Evolutionary conservation across 2,329 filamentous ascomycete genomes (phyloP).

Genomic region (Trichoderma lentiforme): DNA sequence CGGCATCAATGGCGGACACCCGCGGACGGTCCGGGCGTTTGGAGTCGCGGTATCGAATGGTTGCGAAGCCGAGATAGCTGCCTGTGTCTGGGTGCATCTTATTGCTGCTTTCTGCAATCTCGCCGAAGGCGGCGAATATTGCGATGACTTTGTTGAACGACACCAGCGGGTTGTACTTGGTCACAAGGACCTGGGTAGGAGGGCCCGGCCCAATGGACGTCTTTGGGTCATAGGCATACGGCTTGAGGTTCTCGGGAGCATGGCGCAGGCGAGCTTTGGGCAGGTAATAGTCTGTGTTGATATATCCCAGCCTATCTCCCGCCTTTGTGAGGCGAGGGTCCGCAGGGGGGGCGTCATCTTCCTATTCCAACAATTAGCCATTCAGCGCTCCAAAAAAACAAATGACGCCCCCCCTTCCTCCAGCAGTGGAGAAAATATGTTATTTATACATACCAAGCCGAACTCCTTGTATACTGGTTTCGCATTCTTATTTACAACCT

Average conservation of each 20-base stretch:
- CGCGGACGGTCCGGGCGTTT: slow-evolving; percentile 42
- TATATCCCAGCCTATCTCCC: slow-evolving; percentile 62
- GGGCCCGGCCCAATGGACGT: slow-evolving; percentile 87
- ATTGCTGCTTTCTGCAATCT: slow-evolving; percentile 87
- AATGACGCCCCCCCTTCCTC: slow-evolving; percentile 57
- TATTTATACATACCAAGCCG: slow-evolving; percentile 60
- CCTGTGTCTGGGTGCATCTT: slow-evolving; percentile 94
- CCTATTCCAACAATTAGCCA: slow-evolving; percentile 64
- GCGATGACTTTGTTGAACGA: slow-evolving; percentile 73
- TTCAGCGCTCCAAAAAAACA: slow-evolving; percentile 43
- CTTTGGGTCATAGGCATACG: slow-evolving; percentile 75
- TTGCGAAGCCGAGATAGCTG: slow-evolving; percentile 89
- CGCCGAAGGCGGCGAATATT: slow-evolving; percentile 76
- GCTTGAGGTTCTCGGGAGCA: slow-evolving; percentile 74
- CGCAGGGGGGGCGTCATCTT: slow-evolving; percentile 72
- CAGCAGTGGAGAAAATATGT: slow-evolving; percentile 37
- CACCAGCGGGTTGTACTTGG: slow-evolving; percentile 90
- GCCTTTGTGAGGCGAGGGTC: slow-evolving; percentile 76
- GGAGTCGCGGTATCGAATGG: slow-evolving; percentile 81
- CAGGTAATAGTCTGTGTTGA: slow-evolving; percentile 66
- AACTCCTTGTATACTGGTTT: slow-evolving; percentile 63
- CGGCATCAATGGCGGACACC: slow-evolving; percentile 72
- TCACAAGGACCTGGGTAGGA: slow-evolving; percentile 85
- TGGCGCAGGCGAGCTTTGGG: slow-evolving; percentile 68
- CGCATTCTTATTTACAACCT: slow-evolving; percentile 52